Conservation (phyloP, 192 early-diverging fungal species). For the Coemansia sp. region DNA sequence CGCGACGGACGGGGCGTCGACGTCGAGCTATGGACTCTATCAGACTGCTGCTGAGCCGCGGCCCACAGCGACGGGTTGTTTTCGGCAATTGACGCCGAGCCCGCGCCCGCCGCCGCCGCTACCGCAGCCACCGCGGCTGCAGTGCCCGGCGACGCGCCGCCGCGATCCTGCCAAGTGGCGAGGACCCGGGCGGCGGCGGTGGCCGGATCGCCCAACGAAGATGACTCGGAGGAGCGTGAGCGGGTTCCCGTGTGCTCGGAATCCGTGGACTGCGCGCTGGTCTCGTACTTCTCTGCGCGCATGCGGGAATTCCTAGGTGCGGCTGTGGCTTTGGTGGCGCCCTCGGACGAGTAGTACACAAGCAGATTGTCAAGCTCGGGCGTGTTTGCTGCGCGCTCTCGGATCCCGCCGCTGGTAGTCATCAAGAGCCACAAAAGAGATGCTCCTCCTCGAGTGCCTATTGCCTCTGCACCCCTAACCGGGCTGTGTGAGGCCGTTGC, state of each 20-base stretch:
- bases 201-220: conserved; percentile 43
- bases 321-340: conserved; percentile 5
- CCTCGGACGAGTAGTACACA: conserved; percentile 24
- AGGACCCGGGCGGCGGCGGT: conserved; percentile 46
- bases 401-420: conserved; percentile 21
- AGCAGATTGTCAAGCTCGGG: conserved; percentile 33
- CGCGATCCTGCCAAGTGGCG: conserved; percentile 45
- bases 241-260: conserved; percentile 27
- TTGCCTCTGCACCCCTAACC: too few relatives aligned
- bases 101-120: neutral
- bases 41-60: conserved; percentile 1
- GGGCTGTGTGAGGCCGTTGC: too few relatives aligned
- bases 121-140: conserved; percentile 1
- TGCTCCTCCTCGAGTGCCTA: neutral
- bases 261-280: conserved; percentile 35
- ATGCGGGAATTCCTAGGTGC: conserved; percentile 9
- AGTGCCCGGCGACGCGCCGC: conserved; percentile 4
- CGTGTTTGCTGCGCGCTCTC: conserved; percentile 6
- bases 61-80: conserved; percentile 8
- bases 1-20: conserved; percentile 23
- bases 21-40: conserved; percentile 14
- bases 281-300: conserved; percentile 26
- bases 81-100: neutral
- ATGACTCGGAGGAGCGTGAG: conserved; percentile 23
- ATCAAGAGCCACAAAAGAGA: conserved; percentile 10